Conservation (phyloP, 169 alveolate species). For the Neospora caninum region DNA sequence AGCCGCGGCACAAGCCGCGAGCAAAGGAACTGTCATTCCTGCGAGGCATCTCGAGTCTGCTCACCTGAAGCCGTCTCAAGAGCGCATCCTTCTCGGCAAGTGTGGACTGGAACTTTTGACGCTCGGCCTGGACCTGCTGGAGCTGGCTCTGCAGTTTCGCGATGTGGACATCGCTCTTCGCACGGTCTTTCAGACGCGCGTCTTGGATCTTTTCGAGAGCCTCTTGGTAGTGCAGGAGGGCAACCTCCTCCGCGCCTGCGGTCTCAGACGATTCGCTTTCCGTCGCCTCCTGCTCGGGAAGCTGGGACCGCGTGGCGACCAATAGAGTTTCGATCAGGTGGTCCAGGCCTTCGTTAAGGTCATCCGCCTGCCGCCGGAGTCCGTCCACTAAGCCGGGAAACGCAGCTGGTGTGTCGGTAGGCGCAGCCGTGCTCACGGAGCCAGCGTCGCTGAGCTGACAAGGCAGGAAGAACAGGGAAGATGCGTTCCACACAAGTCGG, state of each 20-base stretch:
- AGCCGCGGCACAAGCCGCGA: too few relatives aligned
- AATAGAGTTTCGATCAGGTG: neutral
- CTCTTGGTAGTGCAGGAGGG: neutral
- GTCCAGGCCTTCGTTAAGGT: constrained; percentile 17
- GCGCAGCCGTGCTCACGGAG: constrained; percentile 40
- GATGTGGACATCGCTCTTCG: neutral
- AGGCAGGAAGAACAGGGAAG: neutral
- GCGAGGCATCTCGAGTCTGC: neutral
- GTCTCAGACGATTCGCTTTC: neutral
- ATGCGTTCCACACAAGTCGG: too few relatives aligned
- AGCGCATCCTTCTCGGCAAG: neutral
- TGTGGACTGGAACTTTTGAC: neutral
- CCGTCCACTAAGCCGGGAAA: neutral
- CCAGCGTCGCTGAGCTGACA: constrained; percentile 26
- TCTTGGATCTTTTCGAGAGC: constrained; percentile 5
- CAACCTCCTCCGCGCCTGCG: neutral
- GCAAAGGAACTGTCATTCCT: too few relatives aligned
- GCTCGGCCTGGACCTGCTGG: neutral
- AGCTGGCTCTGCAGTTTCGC: constrained; percentile 4
- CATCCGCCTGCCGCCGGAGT: constrained; percentile 18
- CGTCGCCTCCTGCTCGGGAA: neutral
- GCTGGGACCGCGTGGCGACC: neutral
- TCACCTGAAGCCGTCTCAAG: constrained; percentile 11
- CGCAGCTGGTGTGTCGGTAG: neutral
- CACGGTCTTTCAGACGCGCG: constrained; percentile 33